Evolutionary conservation across 495 filamentous ascomycete genomes (phyloP), one percentile per base, ranked within the genome.

Genomic region (Penicillium canariense): DNA sequence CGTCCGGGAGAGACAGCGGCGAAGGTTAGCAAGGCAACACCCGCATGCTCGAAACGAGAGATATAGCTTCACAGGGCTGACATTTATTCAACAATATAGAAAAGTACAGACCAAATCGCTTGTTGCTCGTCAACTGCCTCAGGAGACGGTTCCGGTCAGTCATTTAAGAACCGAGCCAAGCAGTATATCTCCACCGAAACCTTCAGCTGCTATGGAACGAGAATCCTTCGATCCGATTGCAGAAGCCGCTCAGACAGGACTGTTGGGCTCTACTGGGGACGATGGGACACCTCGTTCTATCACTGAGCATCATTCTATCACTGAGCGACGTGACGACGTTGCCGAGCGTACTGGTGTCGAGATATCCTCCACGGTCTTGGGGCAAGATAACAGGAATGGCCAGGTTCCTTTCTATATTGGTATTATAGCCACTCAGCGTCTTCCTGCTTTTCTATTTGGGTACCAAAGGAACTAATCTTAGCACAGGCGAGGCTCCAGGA

Each of bases 371-470:
- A 61, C 64, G 12, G 66, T 63, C 1, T 48, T 72, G 11, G 63
- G 66, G 0, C 50, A 59, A 35, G 56, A 46, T 14, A 30, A 55
- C 35, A 55, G 47, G 30, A 27, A 45, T 28, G 63, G 63, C 2
- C 52, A 64, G 52, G 63, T 60, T 3, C 63, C 62, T 12, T 72
- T 67, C 26, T 72, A 72, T 42, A 62, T 68, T 9, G 69, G 69
- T 65, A 52, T 18, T 20, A 27, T n/a, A n/a, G n/a, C n/a, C n/a
- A n/a, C n/a, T n/a, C n/a, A n/a, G n/a, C n/a, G n/a, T n/a, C n/a
- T n/a, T n/a, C n/a, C n/a, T n/a, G n/a, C n/a, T n/a, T n/a, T n/a
- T n/a, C n/a, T n/a, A n/a, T n/a, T n/a, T n/a, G n/a, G 11, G 6
- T 2, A 22, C 10, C 1, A 6, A 1, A 38, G 6, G 11, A 8